Conservation (phyloP, 768 basidiomycete species). For the Mycena capillaripes region DNA sequence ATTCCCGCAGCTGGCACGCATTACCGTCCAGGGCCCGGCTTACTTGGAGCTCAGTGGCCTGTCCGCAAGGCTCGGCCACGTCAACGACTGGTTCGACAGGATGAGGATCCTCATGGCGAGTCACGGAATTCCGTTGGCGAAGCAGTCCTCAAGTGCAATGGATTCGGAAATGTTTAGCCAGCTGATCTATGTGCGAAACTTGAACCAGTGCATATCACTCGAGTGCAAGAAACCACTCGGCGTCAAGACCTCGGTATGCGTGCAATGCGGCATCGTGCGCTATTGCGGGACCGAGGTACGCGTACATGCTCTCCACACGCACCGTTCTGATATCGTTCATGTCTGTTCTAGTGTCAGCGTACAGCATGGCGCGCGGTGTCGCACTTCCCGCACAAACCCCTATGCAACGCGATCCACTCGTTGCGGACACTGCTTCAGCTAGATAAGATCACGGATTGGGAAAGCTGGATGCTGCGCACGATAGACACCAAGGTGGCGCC, state of each 20-base stretch:
- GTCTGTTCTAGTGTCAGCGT: not conserved
- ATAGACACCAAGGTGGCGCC: too few relatives aligned
- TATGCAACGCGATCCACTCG: not conserved
- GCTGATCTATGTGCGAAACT: not conserved
- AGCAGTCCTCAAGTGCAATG: too few relatives aligned
- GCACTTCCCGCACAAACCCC: not conserved
- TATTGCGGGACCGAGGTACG: not conserved
- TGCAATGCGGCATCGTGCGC: not conserved
- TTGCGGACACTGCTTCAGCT: not conserved
- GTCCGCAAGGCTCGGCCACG: not conserved
- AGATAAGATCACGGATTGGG: too few relatives aligned
- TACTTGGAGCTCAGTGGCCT: not conserved
- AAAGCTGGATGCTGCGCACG: too few relatives aligned
- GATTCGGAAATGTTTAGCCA: not conserved
- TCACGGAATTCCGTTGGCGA: not conserved
- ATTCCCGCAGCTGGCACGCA: not conserved
- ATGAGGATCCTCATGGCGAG: not conserved
- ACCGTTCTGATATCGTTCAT: not conserved
- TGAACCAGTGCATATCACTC: slow-evolving; percentile 6
- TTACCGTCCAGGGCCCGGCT: not conserved
- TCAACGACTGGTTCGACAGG: not conserved
- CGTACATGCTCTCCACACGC: too few relatives aligned
- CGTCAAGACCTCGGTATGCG: not conserved
- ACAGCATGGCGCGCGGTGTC: not conserved
- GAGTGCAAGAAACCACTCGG: not conserved